Evolutionary conservation across 345 rosid genomes (phyloP).

Genomic region (Eutrema heterophyllum): DNA sequence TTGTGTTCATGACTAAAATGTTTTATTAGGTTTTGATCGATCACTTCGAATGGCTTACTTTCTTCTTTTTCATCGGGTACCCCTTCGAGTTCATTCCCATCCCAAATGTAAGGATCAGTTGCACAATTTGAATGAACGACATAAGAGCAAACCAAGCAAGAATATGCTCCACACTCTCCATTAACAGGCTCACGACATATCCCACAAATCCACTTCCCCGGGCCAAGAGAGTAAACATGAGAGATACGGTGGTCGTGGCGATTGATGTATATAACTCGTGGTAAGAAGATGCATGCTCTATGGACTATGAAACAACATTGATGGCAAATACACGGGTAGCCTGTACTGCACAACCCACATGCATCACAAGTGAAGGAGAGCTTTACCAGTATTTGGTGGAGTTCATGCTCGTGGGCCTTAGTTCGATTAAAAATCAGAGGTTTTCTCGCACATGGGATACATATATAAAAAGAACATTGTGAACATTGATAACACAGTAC

Average conservation of each 20-base stretch:
- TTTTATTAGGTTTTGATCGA: background rate
- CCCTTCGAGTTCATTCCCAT: background rate
- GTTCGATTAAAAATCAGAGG: background rate
- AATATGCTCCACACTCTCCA: background rate
- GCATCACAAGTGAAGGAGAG: slow-evolving; percentile 1
- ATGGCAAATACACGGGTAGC: background rate
- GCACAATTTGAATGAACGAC: slow-evolving; percentile 2
- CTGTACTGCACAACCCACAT: background rate
- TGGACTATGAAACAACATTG: background rate
- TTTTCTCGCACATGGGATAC: slow-evolving; percentile 1
- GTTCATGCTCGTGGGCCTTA: background rate
- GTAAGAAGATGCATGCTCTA: background rate
- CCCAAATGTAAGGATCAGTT: background rate
- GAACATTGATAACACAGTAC: no score
- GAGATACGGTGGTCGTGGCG: background rate
- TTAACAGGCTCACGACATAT: background rate
- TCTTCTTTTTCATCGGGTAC: background rate
- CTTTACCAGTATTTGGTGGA: background rate
- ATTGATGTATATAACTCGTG: background rate
- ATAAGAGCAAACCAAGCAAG: no score
- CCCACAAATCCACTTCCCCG: background rate
- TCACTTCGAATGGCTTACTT: background rate
- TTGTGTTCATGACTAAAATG: background rate
- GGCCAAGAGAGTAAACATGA: background rate
- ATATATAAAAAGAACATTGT: background rate